phyloP scores from a whole-genome alignment of 805 yeast genomes.

The Wickerhamomyces rabaulensis region DNA sequence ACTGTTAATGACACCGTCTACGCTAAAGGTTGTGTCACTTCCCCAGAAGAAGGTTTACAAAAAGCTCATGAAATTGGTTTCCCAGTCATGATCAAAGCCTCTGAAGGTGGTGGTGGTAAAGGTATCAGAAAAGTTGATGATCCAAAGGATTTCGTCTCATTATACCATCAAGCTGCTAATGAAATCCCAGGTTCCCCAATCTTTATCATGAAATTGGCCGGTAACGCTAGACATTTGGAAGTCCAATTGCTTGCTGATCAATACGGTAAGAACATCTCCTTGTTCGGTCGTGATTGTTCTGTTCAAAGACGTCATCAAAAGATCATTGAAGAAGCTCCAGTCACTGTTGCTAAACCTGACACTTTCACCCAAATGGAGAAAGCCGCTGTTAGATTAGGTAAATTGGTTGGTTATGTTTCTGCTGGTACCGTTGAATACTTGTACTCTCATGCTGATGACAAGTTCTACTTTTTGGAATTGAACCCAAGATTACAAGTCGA shows the following conservation, averaged over 20 bases:
- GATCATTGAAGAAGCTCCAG: conserved; percentile 99
- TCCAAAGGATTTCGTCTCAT: conserved; percentile 68
- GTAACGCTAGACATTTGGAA: conserved; percentile 96
- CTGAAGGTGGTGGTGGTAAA: conserved; percentile 99
- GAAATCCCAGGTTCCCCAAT: conserved; percentile 99
- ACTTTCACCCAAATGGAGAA: conserved; percentile 91
- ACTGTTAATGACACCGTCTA: conserved; percentile 84
- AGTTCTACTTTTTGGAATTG: conserved; percentile 92
- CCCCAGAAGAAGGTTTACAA: conserved; percentile 83
- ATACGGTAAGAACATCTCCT: conserved; percentile 94
- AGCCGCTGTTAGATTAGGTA: conserved; percentile 96
- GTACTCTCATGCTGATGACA: conserved; percentile 89
- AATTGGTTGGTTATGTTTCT: conserved; percentile 94
- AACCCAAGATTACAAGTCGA: conserved; percentile 99
- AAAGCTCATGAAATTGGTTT: conserved; percentile 89
- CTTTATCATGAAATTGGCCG: conserved; percentile 96
- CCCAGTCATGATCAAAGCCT: conserved; percentile 98
- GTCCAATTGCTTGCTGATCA: conserved; percentile 97
- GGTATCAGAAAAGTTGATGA: conserved; percentile 95
- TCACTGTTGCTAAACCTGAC: conserved; percentile 81
- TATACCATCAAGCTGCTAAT: conserved; percentile 90
- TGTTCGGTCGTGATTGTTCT: conserved; percentile 98
- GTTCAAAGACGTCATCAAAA: conserved; percentile 99
- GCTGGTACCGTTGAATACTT: conserved; percentile 99
- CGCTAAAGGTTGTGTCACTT: conserved; percentile 78